Base-by-base conservation (phyloP, 768 basidiomycete genomes). In the Tylopilus vinaceipallidus region DNA sequence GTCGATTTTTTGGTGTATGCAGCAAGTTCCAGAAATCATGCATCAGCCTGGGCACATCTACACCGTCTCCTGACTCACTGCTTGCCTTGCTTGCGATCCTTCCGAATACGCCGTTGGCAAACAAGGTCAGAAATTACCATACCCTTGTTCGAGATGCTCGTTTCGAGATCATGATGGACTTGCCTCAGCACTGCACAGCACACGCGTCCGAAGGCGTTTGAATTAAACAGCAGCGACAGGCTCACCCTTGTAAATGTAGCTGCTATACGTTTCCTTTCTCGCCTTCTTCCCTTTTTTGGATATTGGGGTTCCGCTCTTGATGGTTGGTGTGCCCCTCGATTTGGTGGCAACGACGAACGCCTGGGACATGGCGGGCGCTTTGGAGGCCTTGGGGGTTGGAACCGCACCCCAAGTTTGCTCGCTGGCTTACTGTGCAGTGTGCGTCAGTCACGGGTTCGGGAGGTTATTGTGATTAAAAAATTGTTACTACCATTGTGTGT, bases 111-210 rank as follows among this genome's bases (percentile, higher is more conserved):
- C 81, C 80, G 55, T 81, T 82, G 49, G 82, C 81, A 57, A 82
- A 82, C 45, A 81, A 82, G 73, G 82, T 78, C 47, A 80, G 68
- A n/a, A 58, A 82, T 72, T 44, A 73, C 70, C 78, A 81, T 79
- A 22, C 75, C 77, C 68, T 82, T 83, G 76, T 80, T 84, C 54
- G 83, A 84, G 71, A 85, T 83, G 70, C 83, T 83, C 52, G 82
- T 84, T 64, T 84, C 84, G 44, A 83, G n/a, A n/a, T n/a, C n/a
- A n/a, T n/a, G 84, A 74, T 85, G 84, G 54, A 86, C 84, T 71
- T 86, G 84, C 72, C 77, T 84, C 62, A 85, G 71, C 58, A 84
- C 84, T 55, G 30, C 12, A 24, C 1, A 11, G 6, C 5, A 6
- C 2, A 19, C 22, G 6, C 4, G 3, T 54, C 29, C 32, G 20